A percentile compares a stretch with the other conserved stretches of the same genome.
phyloP scores from a whole-genome alignment of 2,329 filamentous ascomycete genomes.

The Pseudopyricularia javanii region DNA sequence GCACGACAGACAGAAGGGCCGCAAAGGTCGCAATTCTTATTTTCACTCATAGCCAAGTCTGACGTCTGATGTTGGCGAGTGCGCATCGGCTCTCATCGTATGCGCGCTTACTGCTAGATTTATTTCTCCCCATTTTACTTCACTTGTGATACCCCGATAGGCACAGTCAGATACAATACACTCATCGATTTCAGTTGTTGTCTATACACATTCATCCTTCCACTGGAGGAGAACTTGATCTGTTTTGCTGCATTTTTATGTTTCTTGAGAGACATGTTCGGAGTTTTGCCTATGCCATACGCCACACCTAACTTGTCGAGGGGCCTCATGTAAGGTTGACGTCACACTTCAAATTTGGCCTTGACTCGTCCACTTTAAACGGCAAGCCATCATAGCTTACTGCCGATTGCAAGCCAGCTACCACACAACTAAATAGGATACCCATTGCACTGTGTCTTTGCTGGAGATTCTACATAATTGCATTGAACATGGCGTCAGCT shows the following conservation, averaged over 20 bases:
- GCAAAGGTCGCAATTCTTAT: background rate
- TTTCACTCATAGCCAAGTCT: background rate
- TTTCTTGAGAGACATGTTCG: background rate
- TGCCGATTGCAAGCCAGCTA: background rate
- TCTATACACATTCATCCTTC: background rate
- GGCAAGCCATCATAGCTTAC: background rate
- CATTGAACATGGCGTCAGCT: background rate
- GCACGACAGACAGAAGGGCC: slow-evolving; percentile 2
- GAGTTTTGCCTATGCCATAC: background rate
- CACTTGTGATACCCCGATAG: background rate
- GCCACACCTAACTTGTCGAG: no score
- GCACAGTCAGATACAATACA: background rate
- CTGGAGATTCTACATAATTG: background rate
- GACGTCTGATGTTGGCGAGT: background rate
- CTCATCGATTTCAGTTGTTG: background rate
- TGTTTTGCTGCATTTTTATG: background rate
- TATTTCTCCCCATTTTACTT: background rate
- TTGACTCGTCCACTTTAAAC: background rate
- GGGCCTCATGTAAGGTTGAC: background rate
- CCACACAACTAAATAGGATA: no score
- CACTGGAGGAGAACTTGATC: background rate
- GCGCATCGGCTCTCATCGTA: background rate
- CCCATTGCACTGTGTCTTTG: no score
- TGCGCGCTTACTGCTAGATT: background rate
- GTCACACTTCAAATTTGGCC: background rate